Percentiles rank a stretch among this genome's conserved stretches.
These are phyloP conservation scores for Lathyrus oleraceus DNA, from an alignment of 306 rosid species.

Conservation along the genomic window DNA sequence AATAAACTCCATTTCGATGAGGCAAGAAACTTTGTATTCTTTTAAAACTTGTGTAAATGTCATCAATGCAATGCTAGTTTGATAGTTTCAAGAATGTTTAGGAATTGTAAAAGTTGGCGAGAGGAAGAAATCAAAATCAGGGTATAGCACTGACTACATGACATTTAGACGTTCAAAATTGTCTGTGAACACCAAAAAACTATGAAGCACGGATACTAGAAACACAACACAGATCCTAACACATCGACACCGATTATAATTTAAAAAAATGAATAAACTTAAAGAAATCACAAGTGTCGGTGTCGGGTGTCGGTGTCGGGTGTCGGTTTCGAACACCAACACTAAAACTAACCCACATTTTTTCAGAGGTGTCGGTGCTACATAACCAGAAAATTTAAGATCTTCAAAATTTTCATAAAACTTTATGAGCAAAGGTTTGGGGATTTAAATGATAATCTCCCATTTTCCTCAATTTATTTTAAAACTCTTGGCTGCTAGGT, in stretches of 20 bases:
- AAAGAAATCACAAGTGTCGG: too few species aligned
- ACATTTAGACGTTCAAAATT: constrained; percentile 2
- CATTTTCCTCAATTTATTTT: neutral
- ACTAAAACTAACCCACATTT: too few species aligned
- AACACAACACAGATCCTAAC: too few species aligned
- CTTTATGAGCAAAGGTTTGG: neutral
- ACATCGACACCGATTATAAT: too few species aligned
- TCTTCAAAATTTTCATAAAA: constrained; percentile 15
- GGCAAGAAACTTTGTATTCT: neutral
- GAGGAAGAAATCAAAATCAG: constrained; percentile 1
- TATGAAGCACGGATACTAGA: too few species aligned
- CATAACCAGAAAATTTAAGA: neutral
- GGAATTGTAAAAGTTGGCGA: neutral
- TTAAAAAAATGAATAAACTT: too few species aligned
- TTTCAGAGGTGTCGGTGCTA: too few species aligned
- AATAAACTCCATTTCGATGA: constrained; percentile 21
- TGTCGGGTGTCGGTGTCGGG: too few species aligned
- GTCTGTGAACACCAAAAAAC: neutral
- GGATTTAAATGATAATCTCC: constrained; percentile 2
- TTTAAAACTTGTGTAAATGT: neutral
- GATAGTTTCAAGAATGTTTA: neutral
- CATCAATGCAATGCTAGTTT: constrained; percentile 4
- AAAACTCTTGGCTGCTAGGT: neutral
- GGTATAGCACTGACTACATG: neutral
- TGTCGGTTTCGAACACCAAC: too few species aligned